Evolutionary conservation across 495 filamentous ascomycete species (phyloP).

Genomic region (Penicillium dipodomyicola): DNA sequence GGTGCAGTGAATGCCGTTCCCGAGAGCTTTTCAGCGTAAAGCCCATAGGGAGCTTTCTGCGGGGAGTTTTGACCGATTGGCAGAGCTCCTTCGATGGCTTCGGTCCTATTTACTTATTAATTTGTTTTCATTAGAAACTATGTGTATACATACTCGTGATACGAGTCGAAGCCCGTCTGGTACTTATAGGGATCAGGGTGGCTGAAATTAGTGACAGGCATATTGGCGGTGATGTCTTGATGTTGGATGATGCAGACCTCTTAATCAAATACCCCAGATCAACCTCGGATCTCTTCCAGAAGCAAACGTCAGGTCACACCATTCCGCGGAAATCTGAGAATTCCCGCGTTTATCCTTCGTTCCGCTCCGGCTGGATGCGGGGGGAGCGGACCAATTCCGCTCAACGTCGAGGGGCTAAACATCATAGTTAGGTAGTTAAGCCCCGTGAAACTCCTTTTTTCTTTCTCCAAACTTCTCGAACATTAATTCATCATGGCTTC

Average conservation of each 20-base stretch:
- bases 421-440: constrained; percentile 13
- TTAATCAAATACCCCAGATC: neutral
- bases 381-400: constrained; percentile 35
- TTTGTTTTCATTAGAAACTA: neutral
- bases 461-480: constrained; percentile 1
- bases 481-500: constrained; percentile 48
- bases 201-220: constrained; percentile 57
- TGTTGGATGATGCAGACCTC: constrained; percentile 3
- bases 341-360: constrained; percentile 24
- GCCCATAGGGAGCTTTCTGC: constrained; percentile 77
- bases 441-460: neutral
- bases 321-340: constrained; percentile 1
- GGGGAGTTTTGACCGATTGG: constrained; percentile 79
- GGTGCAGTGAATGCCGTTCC: constrained; percentile 93
- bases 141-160: constrained; percentile 51
- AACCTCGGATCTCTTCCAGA: neutral
- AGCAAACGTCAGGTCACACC: neutral
- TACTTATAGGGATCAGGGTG: constrained; percentile 57
- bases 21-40: constrained; percentile 92
- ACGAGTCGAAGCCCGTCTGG: constrained; percentile 57
- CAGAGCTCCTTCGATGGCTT: constrained; percentile 57
- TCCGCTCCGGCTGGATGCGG: constrained; percentile 30
- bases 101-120: constrained; percentile 32
- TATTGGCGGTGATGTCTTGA: constrained; percentile 20
- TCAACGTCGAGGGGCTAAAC: constrained; percentile 7